These are phyloP conservation scores for Naganishia kalamii DNA, from an alignment of 768 basidiomycete genomes.

Conservation along the genomic window DNA sequence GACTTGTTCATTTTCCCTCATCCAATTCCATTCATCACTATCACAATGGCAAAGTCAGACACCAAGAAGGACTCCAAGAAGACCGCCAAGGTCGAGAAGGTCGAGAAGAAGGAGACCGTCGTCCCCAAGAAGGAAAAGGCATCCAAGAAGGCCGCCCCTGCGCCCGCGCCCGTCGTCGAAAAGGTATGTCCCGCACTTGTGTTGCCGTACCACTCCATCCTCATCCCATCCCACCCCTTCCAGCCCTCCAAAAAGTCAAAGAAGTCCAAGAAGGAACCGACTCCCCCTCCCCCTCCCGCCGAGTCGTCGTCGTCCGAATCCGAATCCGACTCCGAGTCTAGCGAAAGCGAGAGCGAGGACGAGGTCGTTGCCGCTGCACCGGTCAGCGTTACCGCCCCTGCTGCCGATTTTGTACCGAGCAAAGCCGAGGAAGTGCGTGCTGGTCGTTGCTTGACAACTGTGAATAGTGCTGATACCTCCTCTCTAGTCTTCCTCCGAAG, in stretches of 20 bases:
- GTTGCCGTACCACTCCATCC: neutral
- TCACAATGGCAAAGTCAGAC: slow-evolving; percentile 38
- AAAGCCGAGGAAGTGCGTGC: slow-evolving; percentile 21
- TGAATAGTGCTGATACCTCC: neutral
- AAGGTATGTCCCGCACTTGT: slow-evolving; percentile 22
- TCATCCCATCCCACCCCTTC: neutral
- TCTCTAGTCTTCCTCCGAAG: slow-evolving; percentile 28
- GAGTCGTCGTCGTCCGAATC: slow-evolving; percentile 26
- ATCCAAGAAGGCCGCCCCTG: slow-evolving; percentile 18
- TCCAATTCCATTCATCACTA: neutral
- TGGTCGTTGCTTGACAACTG: neutral
- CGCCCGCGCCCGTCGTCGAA: slow-evolving; percentile 14
- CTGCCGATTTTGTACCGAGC: neutral
- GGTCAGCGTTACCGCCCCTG: slow-evolving; percentile 14
- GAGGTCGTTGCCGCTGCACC: slow-evolving; percentile 25
- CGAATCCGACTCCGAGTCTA: slow-evolving; percentile 29
- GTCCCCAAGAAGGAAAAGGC: slow-evolving; percentile 7
- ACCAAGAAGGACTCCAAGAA: slow-evolving; percentile 13
- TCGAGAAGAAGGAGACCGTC: neutral
- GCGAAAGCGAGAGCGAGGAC: slow-evolving; percentile 28
- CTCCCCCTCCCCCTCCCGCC: slow-evolving; percentile 28
- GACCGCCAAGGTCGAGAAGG: neutral
- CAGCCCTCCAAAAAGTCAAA: slow-evolving; percentile 29
- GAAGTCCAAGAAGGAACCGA: slow-evolving; percentile 36
- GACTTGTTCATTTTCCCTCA: neutral